Conservation (phyloP, 75 land plant genomes). For the Sequoiadendron giganteum region DNA sequence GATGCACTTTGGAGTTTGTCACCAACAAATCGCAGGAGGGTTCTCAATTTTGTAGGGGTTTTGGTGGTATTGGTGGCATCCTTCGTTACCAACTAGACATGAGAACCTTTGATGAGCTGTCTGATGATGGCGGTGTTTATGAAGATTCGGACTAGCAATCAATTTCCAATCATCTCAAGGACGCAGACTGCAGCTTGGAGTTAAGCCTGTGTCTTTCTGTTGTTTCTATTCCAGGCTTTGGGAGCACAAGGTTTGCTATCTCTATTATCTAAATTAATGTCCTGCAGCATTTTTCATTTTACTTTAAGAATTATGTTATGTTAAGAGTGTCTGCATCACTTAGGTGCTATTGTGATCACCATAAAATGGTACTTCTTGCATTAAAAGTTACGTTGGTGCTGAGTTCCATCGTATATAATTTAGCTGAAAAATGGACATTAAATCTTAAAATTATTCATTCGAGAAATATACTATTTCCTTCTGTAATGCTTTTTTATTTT, state of each 20-base stretch:
- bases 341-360: not conserved
- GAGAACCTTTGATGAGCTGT: slow-evolving; percentile 57
- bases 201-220: not conserved
- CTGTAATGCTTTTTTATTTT: not conserved
- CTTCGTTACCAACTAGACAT: slow-evolving; percentile 71
- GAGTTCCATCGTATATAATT: not conserved
- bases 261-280: not conserved
- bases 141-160: slow-evolving; percentile 53
- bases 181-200: slow-evolving; percentile 5
- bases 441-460: not conserved
- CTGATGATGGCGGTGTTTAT: slow-evolving; percentile 57
- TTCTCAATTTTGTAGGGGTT: slow-evolving; percentile 71
- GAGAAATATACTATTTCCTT: not conserved
- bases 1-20: slow-evolving; percentile 63
- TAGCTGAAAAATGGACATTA: not conserved
- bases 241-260: not conserved
- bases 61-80: slow-evolving; percentile 76
- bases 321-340: not conserved
- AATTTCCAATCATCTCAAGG: not conserved
- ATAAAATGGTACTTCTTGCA: not conserved
- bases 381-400: not conserved
- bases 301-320: not conserved
- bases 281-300: not conserved
- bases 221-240: not conserved
- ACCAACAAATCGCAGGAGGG: slow-evolving; percentile 78